Evolutionary conservation across 2,329 filamentous ascomycete species (phyloP).

Genomic region (Tolypocladium pustulatum): DNA sequence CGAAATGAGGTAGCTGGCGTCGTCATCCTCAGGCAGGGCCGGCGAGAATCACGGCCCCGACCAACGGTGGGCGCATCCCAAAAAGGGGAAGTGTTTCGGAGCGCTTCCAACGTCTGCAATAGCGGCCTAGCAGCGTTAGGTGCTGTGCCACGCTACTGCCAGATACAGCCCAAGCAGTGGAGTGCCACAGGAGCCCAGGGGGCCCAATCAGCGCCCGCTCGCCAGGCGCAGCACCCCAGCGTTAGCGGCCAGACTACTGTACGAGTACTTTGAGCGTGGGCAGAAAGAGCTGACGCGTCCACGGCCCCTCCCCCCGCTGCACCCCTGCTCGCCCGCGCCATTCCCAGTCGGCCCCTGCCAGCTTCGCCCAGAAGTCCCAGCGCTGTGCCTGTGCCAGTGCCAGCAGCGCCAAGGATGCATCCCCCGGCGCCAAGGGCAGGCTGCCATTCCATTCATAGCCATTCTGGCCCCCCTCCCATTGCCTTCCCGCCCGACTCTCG

Average conservation of each 20-base stretch:
- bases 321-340: conserved; percentile 9
- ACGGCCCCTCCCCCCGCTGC: conserved; percentile 8
- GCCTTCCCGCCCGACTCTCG: conserved; percentile 17
- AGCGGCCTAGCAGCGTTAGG: not conserved
- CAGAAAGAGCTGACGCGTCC: conserved; percentile 17
- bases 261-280: not conserved
- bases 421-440: conserved; percentile 6
- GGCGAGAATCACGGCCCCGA: not conserved
- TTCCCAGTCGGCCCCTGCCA: not conserved
- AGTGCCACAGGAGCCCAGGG: not conserved
- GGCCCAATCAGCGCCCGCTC: not conserved
- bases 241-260: not conserved
- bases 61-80: not conserved
- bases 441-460: conserved; percentile 23
- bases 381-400: not conserved
- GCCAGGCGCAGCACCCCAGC: not conserved
- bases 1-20: conserved; percentile 2
- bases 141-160: not conserved
- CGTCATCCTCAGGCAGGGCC: conserved; percentile 4
- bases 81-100: not conserved
- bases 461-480: conserved; percentile 13
- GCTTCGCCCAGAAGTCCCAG: not conserved
- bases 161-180: not conserved
- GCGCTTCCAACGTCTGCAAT: not conserved
- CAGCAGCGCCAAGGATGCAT: too few species aligned